Percentiles rank a stretch among this genome's conserved stretches.
Conservation (phyloP, 345 rosid species). For the Euphorbia peplus region DNA sequence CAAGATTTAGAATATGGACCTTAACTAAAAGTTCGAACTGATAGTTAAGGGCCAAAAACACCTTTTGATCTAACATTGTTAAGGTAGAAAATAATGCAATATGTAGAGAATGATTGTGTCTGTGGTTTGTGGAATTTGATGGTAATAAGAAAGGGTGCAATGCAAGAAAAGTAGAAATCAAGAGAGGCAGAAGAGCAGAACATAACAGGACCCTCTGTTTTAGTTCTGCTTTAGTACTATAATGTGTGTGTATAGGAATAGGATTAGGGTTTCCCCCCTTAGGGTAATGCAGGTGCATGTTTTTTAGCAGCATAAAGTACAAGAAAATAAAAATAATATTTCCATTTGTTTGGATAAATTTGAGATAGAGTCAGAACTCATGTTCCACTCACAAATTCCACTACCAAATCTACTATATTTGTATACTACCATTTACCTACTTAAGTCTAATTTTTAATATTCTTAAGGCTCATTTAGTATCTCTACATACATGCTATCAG, state of each 20-base stretch:
- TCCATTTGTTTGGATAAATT: slow-evolving; percentile 1
- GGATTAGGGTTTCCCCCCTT: neutral
- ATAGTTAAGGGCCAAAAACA: too few relatives aligned
- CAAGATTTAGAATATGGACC: too few relatives aligned
- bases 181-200: neutral
- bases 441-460: neutral
- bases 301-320: neutral
- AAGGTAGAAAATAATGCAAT: neutral
- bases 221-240: too few relatives aligned
- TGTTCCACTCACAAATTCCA: slow-evolving; percentile 20
- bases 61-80: too few relatives aligned
- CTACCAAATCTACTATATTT: slow-evolving; percentile 10
- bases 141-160: neutral
- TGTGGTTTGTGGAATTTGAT: too few relatives aligned
- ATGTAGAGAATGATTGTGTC: neutral
- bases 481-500: too few relatives aligned
- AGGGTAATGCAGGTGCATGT: neutral
- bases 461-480: slow-evolving; percentile 4
- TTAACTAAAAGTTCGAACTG: too few relatives aligned
- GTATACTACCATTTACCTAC: neutral
- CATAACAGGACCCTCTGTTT: neutral
- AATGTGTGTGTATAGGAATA: too few relatives aligned
- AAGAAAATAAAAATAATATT: neutral
- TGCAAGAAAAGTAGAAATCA: slow-evolving; percentile 9
- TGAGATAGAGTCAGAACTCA: slow-evolving; percentile 12